phyloP scores from a whole-genome alignment of 768 basidiomycete genomes.

The Pholiota microspora region DNA sequence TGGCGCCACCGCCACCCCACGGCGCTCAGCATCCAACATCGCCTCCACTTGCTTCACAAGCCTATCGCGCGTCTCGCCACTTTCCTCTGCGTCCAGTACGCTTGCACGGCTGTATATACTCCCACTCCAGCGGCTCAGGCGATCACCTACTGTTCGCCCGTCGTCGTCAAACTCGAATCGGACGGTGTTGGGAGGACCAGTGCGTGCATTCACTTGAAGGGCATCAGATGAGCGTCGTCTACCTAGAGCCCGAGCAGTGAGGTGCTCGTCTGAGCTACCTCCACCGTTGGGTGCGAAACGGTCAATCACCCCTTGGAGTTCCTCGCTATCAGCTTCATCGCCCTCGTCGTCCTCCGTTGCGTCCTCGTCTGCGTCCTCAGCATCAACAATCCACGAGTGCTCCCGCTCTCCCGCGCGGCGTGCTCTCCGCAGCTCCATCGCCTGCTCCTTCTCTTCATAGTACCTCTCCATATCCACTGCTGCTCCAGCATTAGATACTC shows the following conservation, averaged over 20 bases:
- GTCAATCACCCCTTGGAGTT: neutral
- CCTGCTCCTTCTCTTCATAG: constrained; percentile 6
- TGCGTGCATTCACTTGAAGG: neutral
- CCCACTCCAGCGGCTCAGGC: constrained; percentile 41
- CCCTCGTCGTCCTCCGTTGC: neutral
- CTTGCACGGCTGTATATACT: constrained; percentile 50
- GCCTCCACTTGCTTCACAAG: constrained; percentile 52
- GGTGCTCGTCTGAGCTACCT: neutral
- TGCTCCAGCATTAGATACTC: neutral
- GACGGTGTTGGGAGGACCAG: neutral
- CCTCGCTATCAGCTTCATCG: neutral
- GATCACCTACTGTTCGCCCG: constrained; percentile 24
- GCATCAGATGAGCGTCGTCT: neutral
- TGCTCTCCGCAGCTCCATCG: constrained; percentile 5
- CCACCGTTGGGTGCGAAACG: neutral
- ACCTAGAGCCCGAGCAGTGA: neutral
- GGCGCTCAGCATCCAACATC: constrained; percentile 35
- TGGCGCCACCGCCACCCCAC: constrained; percentile 7
- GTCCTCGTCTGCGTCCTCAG: constrained; percentile 16
- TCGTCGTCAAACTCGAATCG: constrained; percentile 27
- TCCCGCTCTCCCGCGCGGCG: neutral
- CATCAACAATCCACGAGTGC: constrained; percentile 13
- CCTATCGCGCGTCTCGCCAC: constrained; percentile 41
- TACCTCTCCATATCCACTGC: neutral
- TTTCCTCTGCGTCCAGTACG: constrained; percentile 52